Evolutionary conservation across 805 yeast genomes (phyloP), one percentile per base, ranked within the genome.

Genomic region (Millerozyma acaciae): DNA sequence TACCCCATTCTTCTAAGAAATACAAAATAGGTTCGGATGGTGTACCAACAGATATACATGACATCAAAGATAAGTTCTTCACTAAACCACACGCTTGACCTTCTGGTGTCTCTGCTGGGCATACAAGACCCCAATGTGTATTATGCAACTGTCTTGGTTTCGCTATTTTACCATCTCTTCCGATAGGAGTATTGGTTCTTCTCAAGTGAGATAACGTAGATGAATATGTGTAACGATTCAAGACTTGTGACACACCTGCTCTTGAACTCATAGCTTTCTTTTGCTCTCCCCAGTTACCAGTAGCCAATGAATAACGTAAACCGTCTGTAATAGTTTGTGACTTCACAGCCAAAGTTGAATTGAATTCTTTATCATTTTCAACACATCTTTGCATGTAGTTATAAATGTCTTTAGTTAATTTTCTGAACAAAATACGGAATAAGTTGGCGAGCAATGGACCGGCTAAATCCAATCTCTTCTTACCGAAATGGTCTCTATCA

Each of bases 231-330:
- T 93, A 93, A 68, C 99, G 79, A 62, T 93, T 93, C 63, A 93
- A 75, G 46, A 93, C 98, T 71, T 93, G 98, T 17, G 97, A 90
- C 29, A 94, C 99, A 76, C 99, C 99, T 5, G 98, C 99, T 62
- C 96, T 82, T 13, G 97, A 81, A 41, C 93, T 80, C 98, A 93
- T 93, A 9, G 97, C 97, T 62, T 93, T 93, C 80, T 89, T 90
- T 62, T 93, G 99, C 65, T 93, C 99, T 70, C 99, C 98, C 99
- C 99, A 93, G 69, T 93, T 93, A 73, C 99, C 99, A 10, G 99
- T 93, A 34, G 99, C 99, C 54, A 93, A 73, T 24, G 98, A 93
- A 65, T 93, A 93, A 58, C 94, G 85, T 63, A 93, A 76, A 58
- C 99, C 99, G 41, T 95, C 90, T 23, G 99, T 93, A 50, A 93